Conservation (phyloP, 495 filamentous ascomycete genomes). For the Xanthoparmelia taractica region DNA sequence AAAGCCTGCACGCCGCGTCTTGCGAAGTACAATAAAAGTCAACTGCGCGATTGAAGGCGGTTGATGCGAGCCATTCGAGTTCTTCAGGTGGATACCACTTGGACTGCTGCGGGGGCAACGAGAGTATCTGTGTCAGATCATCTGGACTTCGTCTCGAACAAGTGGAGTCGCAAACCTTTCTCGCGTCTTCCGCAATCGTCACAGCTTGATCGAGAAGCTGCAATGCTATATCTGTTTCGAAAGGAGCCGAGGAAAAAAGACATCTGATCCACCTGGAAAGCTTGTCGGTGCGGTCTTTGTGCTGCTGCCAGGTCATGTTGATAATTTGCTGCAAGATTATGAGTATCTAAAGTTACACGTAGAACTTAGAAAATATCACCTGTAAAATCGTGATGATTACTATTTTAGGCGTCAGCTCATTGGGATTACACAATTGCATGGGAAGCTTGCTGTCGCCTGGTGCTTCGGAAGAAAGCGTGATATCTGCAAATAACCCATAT, state of each 20-base stretch:
- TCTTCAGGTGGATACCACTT: conserved; percentile 59
- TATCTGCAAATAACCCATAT: conserved; percentile 44
- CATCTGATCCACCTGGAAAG: conserved; percentile 66
- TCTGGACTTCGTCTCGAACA: not conserved
- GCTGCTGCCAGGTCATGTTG: conserved; percentile 53
- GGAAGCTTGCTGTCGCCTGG: conserved; percentile 35
- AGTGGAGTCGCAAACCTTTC: conserved; percentile 12
- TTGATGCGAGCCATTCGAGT: conserved; percentile 67
- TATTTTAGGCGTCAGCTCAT: conserved; percentile 14
- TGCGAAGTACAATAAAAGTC: conserved; percentile 57
- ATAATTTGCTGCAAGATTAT: conserved; percentile 41
- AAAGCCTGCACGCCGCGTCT: conserved; percentile 50
- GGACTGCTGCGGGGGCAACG: conserved; percentile 8
- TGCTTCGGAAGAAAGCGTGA: conserved; percentile 47
- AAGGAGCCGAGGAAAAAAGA: conserved; percentile 58
- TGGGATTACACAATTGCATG: not conserved
- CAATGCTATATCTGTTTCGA: conserved; percentile 36
- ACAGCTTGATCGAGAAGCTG: conserved; percentile 51
- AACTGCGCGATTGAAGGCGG: conserved; percentile 67
- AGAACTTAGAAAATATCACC: not conserved
- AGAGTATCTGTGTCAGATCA: not conserved
- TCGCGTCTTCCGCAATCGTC: conserved; percentile 38
- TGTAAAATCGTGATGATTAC: conserved; percentile 40
- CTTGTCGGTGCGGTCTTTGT: conserved; percentile 43
- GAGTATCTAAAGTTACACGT: not conserved